Conservation (phyloP, 345 rosid genomes). For the Clarkia xantiana region DNA sequence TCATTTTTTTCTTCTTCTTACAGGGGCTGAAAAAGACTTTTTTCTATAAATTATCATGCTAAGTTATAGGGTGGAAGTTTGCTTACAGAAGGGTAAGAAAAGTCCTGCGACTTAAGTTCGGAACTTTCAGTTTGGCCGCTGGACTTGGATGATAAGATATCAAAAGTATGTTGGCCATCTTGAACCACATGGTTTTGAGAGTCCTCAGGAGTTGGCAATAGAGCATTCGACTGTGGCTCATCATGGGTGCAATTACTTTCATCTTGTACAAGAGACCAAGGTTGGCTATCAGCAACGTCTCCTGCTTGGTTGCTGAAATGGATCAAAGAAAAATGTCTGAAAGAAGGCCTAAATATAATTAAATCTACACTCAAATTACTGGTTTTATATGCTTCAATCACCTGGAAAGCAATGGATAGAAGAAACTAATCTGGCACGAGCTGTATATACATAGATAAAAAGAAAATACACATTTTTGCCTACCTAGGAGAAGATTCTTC, state of each 20-base stretch:
- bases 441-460: not conserved
- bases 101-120: slow-evolving; percentile 36
- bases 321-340: too few relatives aligned
- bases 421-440: not conserved
- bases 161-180: slow-evolving; percentile 40
- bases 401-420: not conserved
- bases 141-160: slow-evolving; percentile 28
- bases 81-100: slow-evolving; percentile 25
- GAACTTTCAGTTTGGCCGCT: slow-evolving; percentile 28
- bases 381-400: too few relatives aligned
- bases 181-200: slow-evolving; percentile 34
- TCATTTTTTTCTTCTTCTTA: too few relatives aligned
- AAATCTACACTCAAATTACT: too few relatives aligned
- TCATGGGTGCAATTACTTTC: slow-evolving; percentile 16
- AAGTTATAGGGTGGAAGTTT: not conserved
- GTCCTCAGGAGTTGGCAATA: slow-evolving; percentile 21
- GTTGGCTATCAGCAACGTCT: slow-evolving; percentile 8
- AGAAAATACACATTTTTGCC: not conserved
- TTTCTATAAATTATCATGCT: too few relatives aligned
- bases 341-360: too few relatives aligned
- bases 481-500: slow-evolving; percentile 4
- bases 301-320: too few relatives aligned
- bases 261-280: slow-evolving; percentile 22
- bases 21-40: slow-evolving; percentile 1
- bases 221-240: slow-evolving; percentile 23